Conservation (phyloP, 352 stramenopile species). For the Globisporangium alternatum region DNA sequence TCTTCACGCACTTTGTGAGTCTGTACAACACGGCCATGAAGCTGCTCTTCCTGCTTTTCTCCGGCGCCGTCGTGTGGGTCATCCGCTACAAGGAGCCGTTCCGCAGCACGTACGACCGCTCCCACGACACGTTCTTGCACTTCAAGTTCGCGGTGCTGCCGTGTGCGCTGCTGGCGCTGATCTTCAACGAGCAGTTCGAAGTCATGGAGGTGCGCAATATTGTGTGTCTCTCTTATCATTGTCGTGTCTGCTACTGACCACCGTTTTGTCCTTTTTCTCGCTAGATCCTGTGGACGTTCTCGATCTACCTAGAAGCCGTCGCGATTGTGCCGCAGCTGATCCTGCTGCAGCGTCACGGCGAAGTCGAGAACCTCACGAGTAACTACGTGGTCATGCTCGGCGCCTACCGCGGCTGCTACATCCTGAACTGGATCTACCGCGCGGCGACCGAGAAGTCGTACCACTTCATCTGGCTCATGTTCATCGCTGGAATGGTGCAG, state of each 20-base stretch:
- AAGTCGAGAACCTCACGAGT: constrained; percentile 98
- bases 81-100: constrained; percentile 96
- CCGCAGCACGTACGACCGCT: constrained; percentile 97
- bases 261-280: background rate
- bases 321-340: constrained; percentile 99
- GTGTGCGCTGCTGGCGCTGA: constrained; percentile 93
- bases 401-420: constrained; percentile 97
- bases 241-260: background rate
- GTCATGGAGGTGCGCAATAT: constrained; percentile 66
- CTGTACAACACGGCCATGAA: constrained; percentile 99
- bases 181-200: constrained; percentile 94
- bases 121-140: constrained; percentile 99
- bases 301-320: constrained; percentile 98
- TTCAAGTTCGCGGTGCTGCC: constrained; percentile 97
- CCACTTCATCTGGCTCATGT: constrained; percentile 98
- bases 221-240: background rate
- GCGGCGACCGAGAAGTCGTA: constrained; percentile 95
- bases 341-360: constrained; percentile 96
- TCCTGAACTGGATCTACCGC: constrained; percentile 99
- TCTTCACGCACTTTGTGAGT: constrained; percentile 95
- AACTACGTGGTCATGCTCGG: constrained; percentile 99
- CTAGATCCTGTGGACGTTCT: constrained; percentile 98
- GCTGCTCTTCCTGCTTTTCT: constrained; percentile 96
- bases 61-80: constrained; percentile 97
- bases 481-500: constrained; percentile 98